Percentiles rank a stretch among this genome's conserved stretches.
These are phyloP conservation scores for Pseudogymnoascus sp. DNA, from an alignment of 2,329 filamentous ascomycete genomes.

Conservation along the genomic window DNA sequence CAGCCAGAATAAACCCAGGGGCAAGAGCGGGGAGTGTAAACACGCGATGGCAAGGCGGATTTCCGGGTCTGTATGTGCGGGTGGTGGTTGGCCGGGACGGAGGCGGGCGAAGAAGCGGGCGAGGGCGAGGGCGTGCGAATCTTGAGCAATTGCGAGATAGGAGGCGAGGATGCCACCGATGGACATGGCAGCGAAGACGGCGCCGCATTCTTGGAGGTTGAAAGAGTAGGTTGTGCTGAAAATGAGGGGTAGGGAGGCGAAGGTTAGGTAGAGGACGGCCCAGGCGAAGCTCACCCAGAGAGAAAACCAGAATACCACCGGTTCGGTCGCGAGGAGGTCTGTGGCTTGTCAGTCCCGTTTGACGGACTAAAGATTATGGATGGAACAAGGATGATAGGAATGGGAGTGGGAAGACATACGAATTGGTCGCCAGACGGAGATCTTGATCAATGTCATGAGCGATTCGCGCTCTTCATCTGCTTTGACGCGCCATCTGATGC, in stretches of 20 bases:
- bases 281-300: slow-evolving; percentile 86
- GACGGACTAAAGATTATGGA: neutral
- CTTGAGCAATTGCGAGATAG: slow-evolving; percentile 61
- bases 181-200: slow-evolving; percentile 66
- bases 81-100: slow-evolving; percentile 31
- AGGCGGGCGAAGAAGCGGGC: slow-evolving; percentile 32
- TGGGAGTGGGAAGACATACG: slow-evolving; percentile 31
- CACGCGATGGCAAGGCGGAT: slow-evolving; percentile 77
- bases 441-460: slow-evolving; percentile 58
- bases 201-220: slow-evolving; percentile 56
- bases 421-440: slow-evolving; percentile 72
- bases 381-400: neutral
- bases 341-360: neutral
- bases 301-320: slow-evolving; percentile 77
- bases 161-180: slow-evolving; percentile 60
- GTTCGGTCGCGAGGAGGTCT: slow-evolving; percentile 62
- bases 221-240: slow-evolving; percentile 63
- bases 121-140: slow-evolving; percentile 44
- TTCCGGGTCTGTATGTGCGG: slow-evolving; percentile 53
- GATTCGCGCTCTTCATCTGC: slow-evolving; percentile 68
- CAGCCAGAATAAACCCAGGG: slow-evolving; percentile 73
- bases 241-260: slow-evolving; percentile 71
- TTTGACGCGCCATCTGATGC: slow-evolving; percentile 69
- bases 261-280: slow-evolving; percentile 81
- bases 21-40: slow-evolving; percentile 64